phyloP scores from a whole-genome alignment of 2,329 filamentous ascomycete species.

The Aplosporella prunicola region DNA sequence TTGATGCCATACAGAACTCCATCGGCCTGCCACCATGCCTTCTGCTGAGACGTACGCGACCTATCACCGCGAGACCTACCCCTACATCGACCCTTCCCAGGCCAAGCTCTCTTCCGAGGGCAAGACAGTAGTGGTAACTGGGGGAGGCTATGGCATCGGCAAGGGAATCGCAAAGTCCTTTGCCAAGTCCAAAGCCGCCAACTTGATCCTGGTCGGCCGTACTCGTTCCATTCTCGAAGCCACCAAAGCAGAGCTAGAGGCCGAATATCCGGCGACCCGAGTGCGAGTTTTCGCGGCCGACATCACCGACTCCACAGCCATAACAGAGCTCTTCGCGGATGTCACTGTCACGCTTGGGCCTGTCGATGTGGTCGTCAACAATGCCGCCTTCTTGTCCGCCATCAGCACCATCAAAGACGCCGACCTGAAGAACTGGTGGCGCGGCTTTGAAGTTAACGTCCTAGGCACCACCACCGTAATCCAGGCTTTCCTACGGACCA shows the following conservation, averaged over 20 bases:
- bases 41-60: no score
- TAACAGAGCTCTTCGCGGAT: constrained; percentile 16
- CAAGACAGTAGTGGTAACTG: constrained; percentile 28
- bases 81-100: constrained; percentile 14
- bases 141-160: constrained; percentile 39
- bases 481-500: constrained; percentile 16
- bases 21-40: no score
- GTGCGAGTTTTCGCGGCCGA: constrained; percentile 15
- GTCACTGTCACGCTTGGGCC: constrained; percentile 17
- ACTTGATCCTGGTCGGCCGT: constrained; percentile 38
- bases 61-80: constrained; percentile 17
- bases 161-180: constrained; percentile 34
- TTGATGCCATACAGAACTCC: no score
- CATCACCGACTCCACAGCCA: constrained; percentile 14
- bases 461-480: constrained; percentile 15
- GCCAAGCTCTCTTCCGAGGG: constrained; percentile 17
- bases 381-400: constrained; percentile 15
- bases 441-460: constrained; percentile 15
- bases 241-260: constrained; percentile 14
- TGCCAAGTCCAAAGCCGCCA: constrained; percentile 35
- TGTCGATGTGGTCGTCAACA: constrained; percentile 18
- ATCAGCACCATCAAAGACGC: constrained; percentile 10
- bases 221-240: constrained; percentile 24
- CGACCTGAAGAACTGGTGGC: constrained; percentile 11
- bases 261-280: constrained; percentile 11